Percentiles rank a stretch among this genome's conserved stretches.
These are phyloP conservation scores for Coemansia sp. DNA, from an alignment of 192 early-diverging fungal species.

Conservation along the genomic window DNA sequence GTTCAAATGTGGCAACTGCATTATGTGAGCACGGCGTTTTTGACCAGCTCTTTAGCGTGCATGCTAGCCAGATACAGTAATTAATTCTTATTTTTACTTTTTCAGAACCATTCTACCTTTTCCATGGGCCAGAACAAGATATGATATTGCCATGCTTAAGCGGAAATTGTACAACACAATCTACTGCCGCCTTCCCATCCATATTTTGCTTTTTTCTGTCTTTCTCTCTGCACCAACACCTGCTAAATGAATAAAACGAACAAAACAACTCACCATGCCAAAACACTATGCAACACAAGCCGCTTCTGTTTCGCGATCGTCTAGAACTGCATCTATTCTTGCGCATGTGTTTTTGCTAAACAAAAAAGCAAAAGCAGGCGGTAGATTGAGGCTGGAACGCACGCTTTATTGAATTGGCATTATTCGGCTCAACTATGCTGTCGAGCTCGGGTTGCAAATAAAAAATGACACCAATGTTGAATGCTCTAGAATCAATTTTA, in stretches of 20 bases:
- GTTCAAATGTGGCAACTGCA: neutral
- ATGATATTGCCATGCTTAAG: conserved; percentile 1
- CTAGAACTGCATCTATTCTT: conserved; percentile 1
- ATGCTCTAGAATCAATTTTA: neutral
- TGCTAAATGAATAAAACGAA: neutral
- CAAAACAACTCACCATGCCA: neutral
- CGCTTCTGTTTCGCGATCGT: neutral
- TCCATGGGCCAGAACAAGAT: neutral
- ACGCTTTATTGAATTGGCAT: neutral
- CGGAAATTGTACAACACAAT: neutral
- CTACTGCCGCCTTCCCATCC: neutral
- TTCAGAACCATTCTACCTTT: conserved; percentile 4
- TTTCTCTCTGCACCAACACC: neutral
- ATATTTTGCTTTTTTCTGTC: neutral
- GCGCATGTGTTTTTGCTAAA: neutral
- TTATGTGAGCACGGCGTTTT: neutral
- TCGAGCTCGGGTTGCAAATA: neutral
- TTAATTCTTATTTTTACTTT: conserved; percentile 1
- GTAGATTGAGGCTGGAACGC: neutral
- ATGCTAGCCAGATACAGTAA: neutral
- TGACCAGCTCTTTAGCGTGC: neutral
- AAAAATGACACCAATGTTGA: neutral
- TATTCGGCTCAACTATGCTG: neutral
- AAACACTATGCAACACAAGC: conserved; percentile 2
- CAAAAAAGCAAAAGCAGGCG: neutral